Percentiles rank a stretch among this genome's conserved stretches.
Evolutionary conservation across 2,329 filamentous ascomycete genomes (phyloP).

Genomic region (Verticillium longisporum): DNA sequence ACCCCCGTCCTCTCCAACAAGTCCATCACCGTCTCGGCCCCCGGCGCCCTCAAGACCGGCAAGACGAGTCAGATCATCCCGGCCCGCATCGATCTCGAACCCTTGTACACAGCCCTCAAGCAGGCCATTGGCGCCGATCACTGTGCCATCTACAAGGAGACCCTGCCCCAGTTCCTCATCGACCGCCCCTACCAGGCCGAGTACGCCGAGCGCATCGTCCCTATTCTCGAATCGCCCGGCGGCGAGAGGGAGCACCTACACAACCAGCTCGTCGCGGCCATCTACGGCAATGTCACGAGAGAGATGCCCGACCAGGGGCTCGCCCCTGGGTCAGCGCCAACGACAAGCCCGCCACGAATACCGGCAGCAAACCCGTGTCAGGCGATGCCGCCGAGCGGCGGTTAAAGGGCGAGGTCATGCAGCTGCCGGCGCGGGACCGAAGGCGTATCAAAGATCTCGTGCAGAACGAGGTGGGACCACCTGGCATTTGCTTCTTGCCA

Average conservation of each 20-base stretch:
- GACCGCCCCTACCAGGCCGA: slow-evolving; percentile 58
- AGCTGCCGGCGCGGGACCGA: slow-evolving; percentile 58
- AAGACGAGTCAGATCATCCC: slow-evolving; percentile 59
- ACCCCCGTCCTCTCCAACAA: slow-evolving; percentile 54
- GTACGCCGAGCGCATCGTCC: slow-evolving; percentile 51
- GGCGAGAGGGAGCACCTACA: slow-evolving; percentile 58
- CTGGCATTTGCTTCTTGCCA: not conserved
- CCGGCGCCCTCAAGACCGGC: slow-evolving; percentile 40
- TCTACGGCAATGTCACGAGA: slow-evolving; percentile 62
- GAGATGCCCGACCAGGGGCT: slow-evolving; percentile 63
- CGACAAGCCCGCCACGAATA: slow-evolving; percentile 53
- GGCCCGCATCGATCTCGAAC: slow-evolving; percentile 60
- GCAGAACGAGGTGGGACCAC: slow-evolving; percentile 50
- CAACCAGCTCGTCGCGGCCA: slow-evolving; percentile 60
- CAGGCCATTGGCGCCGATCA: slow-evolving; percentile 51
- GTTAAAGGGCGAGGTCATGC: slow-evolving; percentile 65
- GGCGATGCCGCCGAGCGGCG: slow-evolving; percentile 60
- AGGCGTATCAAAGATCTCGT: slow-evolving; percentile 59
- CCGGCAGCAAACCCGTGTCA: slow-evolving; percentile 54
- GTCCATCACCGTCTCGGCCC: slow-evolving; percentile 45
- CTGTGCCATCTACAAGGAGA: slow-evolving; percentile 59
- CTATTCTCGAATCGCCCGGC: slow-evolving; percentile 48
- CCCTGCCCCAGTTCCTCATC: slow-evolving; percentile 55
- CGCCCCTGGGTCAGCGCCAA: slow-evolving; percentile 65
- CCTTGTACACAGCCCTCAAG: slow-evolving; percentile 57